Evolutionary conservation across 352 stramenopile species (phyloP), one percentile per base, ranked within the genome.

Genomic region (Ophiocytium majus): DNA sequence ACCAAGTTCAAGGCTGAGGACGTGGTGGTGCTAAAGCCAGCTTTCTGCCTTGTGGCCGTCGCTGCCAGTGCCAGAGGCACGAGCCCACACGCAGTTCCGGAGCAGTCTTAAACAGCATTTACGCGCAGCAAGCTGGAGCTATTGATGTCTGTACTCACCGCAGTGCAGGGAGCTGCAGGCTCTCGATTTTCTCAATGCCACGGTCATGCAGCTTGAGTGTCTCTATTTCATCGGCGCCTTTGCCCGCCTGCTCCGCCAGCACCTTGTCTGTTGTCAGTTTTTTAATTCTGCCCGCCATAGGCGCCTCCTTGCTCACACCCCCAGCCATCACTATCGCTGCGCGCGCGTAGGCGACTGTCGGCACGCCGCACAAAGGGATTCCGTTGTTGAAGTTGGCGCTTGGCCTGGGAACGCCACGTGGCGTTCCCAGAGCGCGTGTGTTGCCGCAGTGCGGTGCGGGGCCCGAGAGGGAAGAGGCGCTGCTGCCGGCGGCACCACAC

Each of bases 251-350:
- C 66, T 80, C 81, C 64, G 82, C 82, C 23, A 86, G 31, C n/a
- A 57, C 83, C 83, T 87, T 87, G 35, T 83, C 80, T 9, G 83
- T 87, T 10, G 83, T 87, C 28, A 87, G 79, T n/a, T 87, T 87
- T 9, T 81, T 79, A 66, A 87, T 87, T n/a, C n/a, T n/a, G n/a
- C n/a, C n/a, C n/a, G n/a, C n/a, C n/a, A n/a, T n/a, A n/a, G n/a
- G n/a, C n/a, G n/a, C n/a, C n/a, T n/a, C n/a, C n/a, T n/a, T n/a
- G n/a, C n/a, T n/a, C n/a, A n/a, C n/a, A n/a, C n/a, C n/a, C n/a
- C n/a, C n/a, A n/a, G n/a, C n/a, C n/a, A n/a, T n/a, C n/a, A n/a
- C n/a, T n/a, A n/a, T n/a, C n/a, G n/a, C n/a, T n/a, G n/a, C n/a
- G n/a, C n/a, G n/a, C n/a, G n/a, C n/a, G n/a, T n/a, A n/a, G n/a